These are phyloP conservation scores for Tuctoria greenei DNA, from an alignment of 176 grass and related monocot species.

Conservation along the genomic window DNA sequence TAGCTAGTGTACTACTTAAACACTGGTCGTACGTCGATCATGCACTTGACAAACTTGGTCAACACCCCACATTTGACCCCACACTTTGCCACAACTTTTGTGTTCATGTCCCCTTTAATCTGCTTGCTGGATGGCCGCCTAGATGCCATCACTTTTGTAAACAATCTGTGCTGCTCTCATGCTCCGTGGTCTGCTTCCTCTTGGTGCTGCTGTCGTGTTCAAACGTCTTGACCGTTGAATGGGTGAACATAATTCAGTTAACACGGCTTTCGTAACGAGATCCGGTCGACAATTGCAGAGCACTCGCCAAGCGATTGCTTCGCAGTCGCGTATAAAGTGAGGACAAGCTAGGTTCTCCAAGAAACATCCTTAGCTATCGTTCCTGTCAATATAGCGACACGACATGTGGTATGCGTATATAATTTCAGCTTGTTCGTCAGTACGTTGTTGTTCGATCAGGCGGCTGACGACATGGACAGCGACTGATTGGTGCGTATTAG, in stretches of 20 bases:
- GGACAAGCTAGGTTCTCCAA: not conserved
- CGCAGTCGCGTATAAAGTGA: not conserved
- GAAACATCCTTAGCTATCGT: constrained; percentile 32
- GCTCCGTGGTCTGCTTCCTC: constrained; percentile 29
- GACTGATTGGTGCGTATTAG: not conserved
- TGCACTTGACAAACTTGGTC: constrained; percentile 23
- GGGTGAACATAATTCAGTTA: not conserved
- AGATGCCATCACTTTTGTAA: constrained; percentile 39
- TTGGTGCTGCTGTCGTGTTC: not conserved
- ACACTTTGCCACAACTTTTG: constrained; percentile 14
- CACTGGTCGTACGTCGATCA: not conserved
- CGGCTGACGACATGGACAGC: constrained; percentile 12
- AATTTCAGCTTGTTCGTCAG: not conserved
- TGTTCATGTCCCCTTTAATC: constrained; percentile 24
- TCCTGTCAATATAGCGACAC: constrained; percentile 26
- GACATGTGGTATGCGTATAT: not conserved
- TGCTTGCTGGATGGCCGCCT: constrained; percentile 11
- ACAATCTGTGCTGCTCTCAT: constrained; percentile 26
- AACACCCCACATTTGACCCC: not conserved
- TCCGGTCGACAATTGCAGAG: not conserved
- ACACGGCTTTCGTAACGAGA: constrained; percentile 16
- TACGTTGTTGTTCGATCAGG: constrained; percentile 25
- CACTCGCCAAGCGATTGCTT: constrained; percentile 23
- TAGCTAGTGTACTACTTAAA: constrained; percentile 9
- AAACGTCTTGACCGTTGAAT: constrained; percentile 48